Base-by-base conservation (phyloP, 2,329 filamentous ascomycete genomes). In the Bipolaris cookei region DNA sequence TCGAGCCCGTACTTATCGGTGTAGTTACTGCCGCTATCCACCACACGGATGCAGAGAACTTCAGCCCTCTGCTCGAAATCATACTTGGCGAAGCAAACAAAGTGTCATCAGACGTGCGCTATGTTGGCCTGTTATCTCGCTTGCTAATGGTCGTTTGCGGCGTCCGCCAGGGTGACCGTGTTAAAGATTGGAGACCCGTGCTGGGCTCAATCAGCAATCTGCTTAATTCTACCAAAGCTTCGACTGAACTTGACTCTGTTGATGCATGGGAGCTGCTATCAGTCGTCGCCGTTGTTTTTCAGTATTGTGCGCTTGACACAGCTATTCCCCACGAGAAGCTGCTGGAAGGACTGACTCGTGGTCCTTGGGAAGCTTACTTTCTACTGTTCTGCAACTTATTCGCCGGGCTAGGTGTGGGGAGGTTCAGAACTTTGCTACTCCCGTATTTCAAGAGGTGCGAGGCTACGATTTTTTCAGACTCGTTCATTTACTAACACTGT, bases 341-440 rank as follows among this genome's bases (percentile, higher is more conserved):
- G 3, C 82, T 96, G 43, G 86, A 88, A 32, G 79, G 80, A 3
- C 78, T 96, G 45, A 87, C 85, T 3, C 84, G 84, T 49, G 86
- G 89, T 42, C 83, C 83, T 1, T 83, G 93, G 67, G 85, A 88
- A 68, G 78, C 78, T 49, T 89, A 88, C 80, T 98, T 97, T 73
- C 83, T 98, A 41, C 84, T 88, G 0, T 97, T 98, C 75, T 97
- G 92, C 76, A 88, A 89, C 13, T 88, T 91, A 50, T 88, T 95
- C 65, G 88, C 91, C 0, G 85, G 91, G 51, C 81, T 96, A 34
- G 88, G 92, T 43, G 73, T 83, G 1, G 85, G 88, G 51, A 85
- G 90, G 37, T 99, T 98, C 71, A 85, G 87, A 51, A 88, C 86
- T 62, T 80, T 97, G n/a, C 83, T 96, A 30, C 81, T 93, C 6